Base-by-base conservation (phyloP, 2,329 filamentous ascomycete species). In the Cordyceps sp. region DNA sequence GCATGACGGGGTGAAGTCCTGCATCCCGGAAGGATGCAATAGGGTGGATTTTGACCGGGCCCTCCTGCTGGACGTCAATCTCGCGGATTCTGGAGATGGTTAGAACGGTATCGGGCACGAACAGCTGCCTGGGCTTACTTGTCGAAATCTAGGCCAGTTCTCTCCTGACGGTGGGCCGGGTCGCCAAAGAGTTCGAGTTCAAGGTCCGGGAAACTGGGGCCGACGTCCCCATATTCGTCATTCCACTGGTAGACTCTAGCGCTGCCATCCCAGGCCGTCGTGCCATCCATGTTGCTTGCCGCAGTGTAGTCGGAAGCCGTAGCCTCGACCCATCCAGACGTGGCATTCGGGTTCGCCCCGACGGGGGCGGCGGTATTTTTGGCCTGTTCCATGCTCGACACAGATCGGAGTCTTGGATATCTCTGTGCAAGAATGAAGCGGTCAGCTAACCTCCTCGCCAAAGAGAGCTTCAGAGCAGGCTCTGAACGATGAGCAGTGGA, bases 151-250 rank as follows among this genome's bases (percentile, higher is more conserved):
- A 73, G 59, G 4, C 80, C 81, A 2, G 58, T 41, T 31, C 63
- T 54, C 32, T 56, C 45, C 32, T 48, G 49, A 19, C 68, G 59
- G 29, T 68, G 61, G 6, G 59, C 55, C 0, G 68, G 63, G 34
- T 59, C 51, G 5, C 73, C 73, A 36, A 92, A 98, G 6, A 98
- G 70, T 43, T 78, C 61, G 7, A 66, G 43, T 59, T 96, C 88
- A 0, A 98, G 69, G 30, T 73, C 68, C 0, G 66, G 59, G 33
- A 76, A 68, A 31, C 61, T 62, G 0, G 85, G 85, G 6, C 78
- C 88, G 33, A 98, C 62, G 26, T 96, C 88, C 3, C 88, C 90
- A 42, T 68, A 81, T 3, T 93, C 83, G 10, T 85, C 84, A 14
- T 74, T 66, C 79, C 81, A 96, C 46, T 86, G 72, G 44, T 96